phyloP scores from a whole-genome alignment of 495 filamentous ascomycete genomes.

The Glarea lozoyensis region DNA sequence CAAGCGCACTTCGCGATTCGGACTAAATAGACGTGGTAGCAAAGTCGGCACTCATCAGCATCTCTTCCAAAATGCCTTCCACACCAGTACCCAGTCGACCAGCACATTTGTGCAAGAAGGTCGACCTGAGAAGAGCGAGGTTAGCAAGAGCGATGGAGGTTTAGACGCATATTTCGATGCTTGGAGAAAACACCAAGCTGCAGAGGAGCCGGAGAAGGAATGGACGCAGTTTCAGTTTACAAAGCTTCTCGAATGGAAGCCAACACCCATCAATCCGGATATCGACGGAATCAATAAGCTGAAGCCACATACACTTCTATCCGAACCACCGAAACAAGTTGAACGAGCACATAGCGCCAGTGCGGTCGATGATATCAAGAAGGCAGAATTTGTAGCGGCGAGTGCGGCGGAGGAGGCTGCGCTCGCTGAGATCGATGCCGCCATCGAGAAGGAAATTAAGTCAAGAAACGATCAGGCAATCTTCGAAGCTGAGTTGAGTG shows the following conservation, averaged over 20 bases:
- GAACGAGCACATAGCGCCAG: conserved; percentile 39
- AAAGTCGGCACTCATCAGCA: conserved; percentile 47
- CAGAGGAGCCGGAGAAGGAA: conserved; percentile 57
- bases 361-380: conserved; percentile 49
- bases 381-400: conserved; percentile 40
- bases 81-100: conserved; percentile 30
- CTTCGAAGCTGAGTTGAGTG: conserved; percentile 20
- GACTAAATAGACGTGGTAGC: conserved; percentile 15
- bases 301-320: too few relatives aligned
- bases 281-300: conserved; percentile 36
- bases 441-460: conserved; percentile 51
- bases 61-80: conserved; percentile 71
- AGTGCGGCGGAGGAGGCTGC: conserved; percentile 39
- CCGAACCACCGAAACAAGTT: conserved; percentile 8
- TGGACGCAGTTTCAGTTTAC: conserved; percentile 88
- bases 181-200: conserved; percentile 65
- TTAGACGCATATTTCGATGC: conserved; percentile 85
- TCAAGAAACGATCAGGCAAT: conserved; percentile 21
- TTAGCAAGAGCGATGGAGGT: conserved; percentile 33
- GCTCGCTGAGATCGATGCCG: conserved; percentile 51
- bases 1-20: conserved; percentile 46
- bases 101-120: conserved; percentile 28
- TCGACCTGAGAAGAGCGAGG: conserved; percentile 25
- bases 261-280: conserved; percentile 39
- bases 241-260: conserved; percentile 81